A percentile compares a stretch with the other conserved stretches of the same genome.
phyloP scores from a whole-genome alignment of 2,329 filamentous ascomycete genomes.

The Aspergillus felis region DNA sequence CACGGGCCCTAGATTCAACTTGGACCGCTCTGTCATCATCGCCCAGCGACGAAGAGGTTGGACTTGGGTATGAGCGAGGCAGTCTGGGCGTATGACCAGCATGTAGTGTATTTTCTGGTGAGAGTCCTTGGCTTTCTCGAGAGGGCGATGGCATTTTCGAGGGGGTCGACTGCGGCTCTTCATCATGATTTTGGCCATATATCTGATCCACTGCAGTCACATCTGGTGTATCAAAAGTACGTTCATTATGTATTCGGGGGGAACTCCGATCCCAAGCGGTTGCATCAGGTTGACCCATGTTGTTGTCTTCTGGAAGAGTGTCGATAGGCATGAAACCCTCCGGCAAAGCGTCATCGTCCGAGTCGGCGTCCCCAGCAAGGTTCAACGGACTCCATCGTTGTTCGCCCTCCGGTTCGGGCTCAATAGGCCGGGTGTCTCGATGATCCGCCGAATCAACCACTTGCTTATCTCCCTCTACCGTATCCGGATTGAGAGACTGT shows the following conservation, averaged over 20 bases:
- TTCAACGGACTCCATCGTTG: slow-evolving; percentile 25
- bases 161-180: slow-evolving; percentile 30
- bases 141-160: slow-evolving; percentile 33
- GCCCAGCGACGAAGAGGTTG: slow-evolving; percentile 37
- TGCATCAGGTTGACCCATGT: slow-evolving; percentile 8
- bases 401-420: slow-evolving; percentile 7
- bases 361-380: slow-evolving; percentile 25
- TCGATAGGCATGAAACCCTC: slow-evolving; percentile 14
- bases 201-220: slow-evolving; percentile 26
- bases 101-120: slow-evolving; percentile 31
- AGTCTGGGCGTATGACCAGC: slow-evolving; percentile 31
- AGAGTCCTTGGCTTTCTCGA: slow-evolving; percentile 22
- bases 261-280: slow-evolving; percentile 9
- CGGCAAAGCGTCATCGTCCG: slow-evolving; percentile 17
- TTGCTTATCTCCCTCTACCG: slow-evolving; percentile 17
- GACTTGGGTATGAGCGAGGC: slow-evolving; percentile 37
- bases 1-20: slow-evolving; percentile 3
- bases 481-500: slow-evolving; percentile 20
- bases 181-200: slow-evolving; percentile 21
- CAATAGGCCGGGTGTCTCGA: neutral
- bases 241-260: slow-evolving; percentile 18
- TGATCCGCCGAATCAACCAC: slow-evolving; percentile 4
- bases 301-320: slow-evolving; percentile 15
- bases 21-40: slow-evolving; percentile 32
- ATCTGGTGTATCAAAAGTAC: slow-evolving; percentile 28